Percentiles rank a stretch among this genome's conserved stretches.
Conservation (phyloP, 2,329 filamentous ascomycete genomes). For the Zalaria sp. region DNA sequence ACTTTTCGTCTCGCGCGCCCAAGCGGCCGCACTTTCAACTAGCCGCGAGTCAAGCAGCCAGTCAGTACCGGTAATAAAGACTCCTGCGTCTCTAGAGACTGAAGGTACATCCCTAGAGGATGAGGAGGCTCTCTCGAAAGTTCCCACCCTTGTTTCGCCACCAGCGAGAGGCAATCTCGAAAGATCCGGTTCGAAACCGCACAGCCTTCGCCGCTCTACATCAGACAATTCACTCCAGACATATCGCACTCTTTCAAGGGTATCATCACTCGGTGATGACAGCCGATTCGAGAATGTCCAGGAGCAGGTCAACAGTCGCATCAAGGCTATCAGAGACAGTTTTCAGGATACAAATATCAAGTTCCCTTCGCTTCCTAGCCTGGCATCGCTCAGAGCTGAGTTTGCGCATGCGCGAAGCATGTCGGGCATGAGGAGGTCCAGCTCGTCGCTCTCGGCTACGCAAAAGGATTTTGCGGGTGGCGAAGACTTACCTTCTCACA, state of each 20-base stretch:
- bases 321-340: constrained; percentile 84
- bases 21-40: background rate
- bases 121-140: background rate
- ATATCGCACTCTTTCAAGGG: constrained; percentile 59
- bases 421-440: background rate
- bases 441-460: background rate
- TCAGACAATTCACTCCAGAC: constrained; percentile 67
- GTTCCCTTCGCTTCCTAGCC: constrained; percentile 31
- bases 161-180: background rate
- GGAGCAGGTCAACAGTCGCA: constrained; percentile 73
- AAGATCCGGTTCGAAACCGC: background rate
- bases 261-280: constrained; percentile 76
- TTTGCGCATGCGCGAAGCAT: constrained; percentile 1
- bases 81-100: background rate
- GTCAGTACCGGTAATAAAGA: background rate
- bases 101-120: background rate
- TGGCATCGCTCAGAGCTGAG: constrained; percentile 33
- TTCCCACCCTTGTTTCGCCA: background rate
- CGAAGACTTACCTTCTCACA: background rate
- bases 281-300: constrained; percentile 65
- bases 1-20: constrained; percentile 1
- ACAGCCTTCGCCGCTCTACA: constrained; percentile 42
- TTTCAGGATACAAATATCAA: constrained; percentile 72
- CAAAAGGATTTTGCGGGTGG: background rate
- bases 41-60: background rate